Conservation (phyloP, 306 rosid genomes). For the Urtica urens region DNA sequence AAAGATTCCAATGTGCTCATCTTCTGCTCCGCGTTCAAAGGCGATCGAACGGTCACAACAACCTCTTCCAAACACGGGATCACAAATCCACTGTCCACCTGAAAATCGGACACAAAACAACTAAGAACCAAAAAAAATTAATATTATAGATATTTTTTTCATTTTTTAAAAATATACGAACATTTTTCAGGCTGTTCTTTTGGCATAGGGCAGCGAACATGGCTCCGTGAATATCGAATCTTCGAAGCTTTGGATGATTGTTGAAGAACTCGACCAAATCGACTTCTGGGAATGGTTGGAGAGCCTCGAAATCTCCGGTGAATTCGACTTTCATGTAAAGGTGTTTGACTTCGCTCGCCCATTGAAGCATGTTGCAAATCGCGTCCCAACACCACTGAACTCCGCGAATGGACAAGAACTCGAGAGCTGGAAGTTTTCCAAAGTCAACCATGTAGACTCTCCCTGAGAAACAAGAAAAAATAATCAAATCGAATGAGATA, state of each 20-base stretch:
- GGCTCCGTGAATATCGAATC: conserved; percentile 90
- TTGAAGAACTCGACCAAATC: conserved; percentile 91
- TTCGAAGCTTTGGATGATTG: conserved; percentile 60
- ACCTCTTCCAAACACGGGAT: conserved; percentile 85
- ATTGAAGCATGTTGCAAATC: conserved; percentile 64
- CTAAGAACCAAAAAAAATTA: not conserved
- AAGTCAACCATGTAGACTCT: conserved; percentile 86
- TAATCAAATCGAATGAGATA: too few relatives aligned
- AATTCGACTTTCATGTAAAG: conserved; percentile 94
- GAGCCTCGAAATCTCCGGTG: conserved; percentile 72
- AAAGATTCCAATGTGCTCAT: conserved; percentile 81
- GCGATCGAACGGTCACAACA: conserved; percentile 69
- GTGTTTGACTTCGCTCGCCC: conserved; percentile 80
- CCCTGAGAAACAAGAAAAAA: conserved; percentile 38
- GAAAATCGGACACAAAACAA: conserved; percentile 7
- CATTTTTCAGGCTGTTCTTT: conserved; percentile 76
- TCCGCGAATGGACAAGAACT: conserved; percentile 68
- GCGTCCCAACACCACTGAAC: conserved; percentile 96
- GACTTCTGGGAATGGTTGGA: conserved; percentile 87
- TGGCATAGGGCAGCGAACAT: conserved; percentile 99
- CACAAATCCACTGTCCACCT: conserved; percentile 68
- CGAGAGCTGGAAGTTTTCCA: conserved; percentile 59
- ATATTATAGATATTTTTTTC: too few relatives aligned
- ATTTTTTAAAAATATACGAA: too few relatives aligned
- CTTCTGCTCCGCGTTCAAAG: conserved; percentile 90